phyloP scores from a whole-genome alignment of 2,329 filamentous ascomycete species.

The Apiospora arundinis region DNA sequence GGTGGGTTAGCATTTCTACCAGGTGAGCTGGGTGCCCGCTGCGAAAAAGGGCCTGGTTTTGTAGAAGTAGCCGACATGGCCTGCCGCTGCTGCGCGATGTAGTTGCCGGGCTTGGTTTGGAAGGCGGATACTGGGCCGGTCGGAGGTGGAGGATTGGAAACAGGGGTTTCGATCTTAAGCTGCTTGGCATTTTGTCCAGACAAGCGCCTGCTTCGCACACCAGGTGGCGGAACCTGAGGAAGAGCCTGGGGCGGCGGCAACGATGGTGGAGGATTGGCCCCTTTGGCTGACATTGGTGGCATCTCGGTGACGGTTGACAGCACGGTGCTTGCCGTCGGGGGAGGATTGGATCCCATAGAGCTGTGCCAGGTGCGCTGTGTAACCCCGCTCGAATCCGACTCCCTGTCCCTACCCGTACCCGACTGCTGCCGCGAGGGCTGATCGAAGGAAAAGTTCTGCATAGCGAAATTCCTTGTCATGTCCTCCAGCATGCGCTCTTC shows the following conservation, averaged over 20 bases:
- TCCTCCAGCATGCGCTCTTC: conserved; percentile 82
- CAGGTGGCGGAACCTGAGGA: conserved; percentile 50
- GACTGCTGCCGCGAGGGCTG: conserved; percentile 65
- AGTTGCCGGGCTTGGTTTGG: conserved; percentile 42
- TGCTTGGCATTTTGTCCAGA: conserved; percentile 83
- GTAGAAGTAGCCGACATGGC: conserved; percentile 46
- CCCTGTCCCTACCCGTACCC: conserved; percentile 68
- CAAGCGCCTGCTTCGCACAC: conserved; percentile 77
- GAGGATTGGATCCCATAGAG: conserved; percentile 75
- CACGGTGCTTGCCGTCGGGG: conserved; percentile 70
- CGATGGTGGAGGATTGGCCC: conserved; percentile 40
- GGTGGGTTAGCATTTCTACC: conserved; percentile 34
- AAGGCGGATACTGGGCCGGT: conserved; percentile 34
- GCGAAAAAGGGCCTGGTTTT: conserved; percentile 41
- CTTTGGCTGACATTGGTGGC: conserved; percentile 29
- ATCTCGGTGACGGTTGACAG: conserved; percentile 77
- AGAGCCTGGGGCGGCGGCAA: conserved; percentile 58
- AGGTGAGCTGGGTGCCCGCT: conserved; percentile 43
- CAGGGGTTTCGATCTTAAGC: conserved; percentile 83
- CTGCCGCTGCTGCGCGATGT: conserved; percentile 50
- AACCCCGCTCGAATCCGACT: conserved; percentile 81
- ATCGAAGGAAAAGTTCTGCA: conserved; percentile 83
- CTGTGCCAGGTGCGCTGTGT: conserved; percentile 84
- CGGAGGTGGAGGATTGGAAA: conserved; percentile 35
- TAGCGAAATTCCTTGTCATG: conserved; percentile 82